Evolutionary conservation across 345 rosid species (phyloP).

Genomic region (Kandelia obovata): DNA sequence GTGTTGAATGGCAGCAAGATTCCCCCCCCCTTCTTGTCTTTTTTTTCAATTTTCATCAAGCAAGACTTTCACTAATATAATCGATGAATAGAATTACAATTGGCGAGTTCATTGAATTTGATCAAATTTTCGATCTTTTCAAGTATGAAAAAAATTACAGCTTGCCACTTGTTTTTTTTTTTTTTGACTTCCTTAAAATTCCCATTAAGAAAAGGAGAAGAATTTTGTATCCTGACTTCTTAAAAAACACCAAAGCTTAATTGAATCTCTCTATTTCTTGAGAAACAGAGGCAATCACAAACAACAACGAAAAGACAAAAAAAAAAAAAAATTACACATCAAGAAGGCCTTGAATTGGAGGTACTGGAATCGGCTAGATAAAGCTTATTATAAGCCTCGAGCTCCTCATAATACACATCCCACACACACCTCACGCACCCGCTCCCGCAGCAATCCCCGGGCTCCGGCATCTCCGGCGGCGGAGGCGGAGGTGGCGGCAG

Average conservation of each 20-base stretch:
- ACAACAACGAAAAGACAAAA: not conserved
- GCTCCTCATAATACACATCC: slow-evolving; percentile 90
- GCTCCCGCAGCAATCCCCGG: slow-evolving; percentile 94
- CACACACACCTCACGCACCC: slow-evolving; percentile 94
- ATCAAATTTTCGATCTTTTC: too few species aligned
- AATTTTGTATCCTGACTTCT: too few species aligned
- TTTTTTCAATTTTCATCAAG: not conserved
- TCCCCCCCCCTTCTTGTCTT: too few species aligned
- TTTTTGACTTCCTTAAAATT: too few species aligned
- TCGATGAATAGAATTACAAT: not conserved
- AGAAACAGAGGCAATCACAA: not conserved
- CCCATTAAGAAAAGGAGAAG: too few species aligned
- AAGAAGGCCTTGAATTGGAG: slow-evolving; percentile 9
- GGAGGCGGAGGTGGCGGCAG: slow-evolving; percentile 47
- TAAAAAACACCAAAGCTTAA: too few species aligned
- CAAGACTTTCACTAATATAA: slow-evolving; percentile 4
- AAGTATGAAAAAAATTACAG: too few species aligned
- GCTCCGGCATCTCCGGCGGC: slow-evolving; percentile 91
- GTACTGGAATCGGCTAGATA: slow-evolving; percentile 20
- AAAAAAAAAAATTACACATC: not conserved
- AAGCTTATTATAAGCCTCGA: slow-evolving; percentile 66
- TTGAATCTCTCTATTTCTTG: too few species aligned
- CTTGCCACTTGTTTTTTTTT: too few species aligned
- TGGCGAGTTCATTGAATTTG: not conserved
- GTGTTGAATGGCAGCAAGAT: not conserved